These are phyloP conservation scores for Marasmius sp. DNA, from an alignment of 1,284 basidiomycete genomes.

Conservation along the genomic window DNA sequence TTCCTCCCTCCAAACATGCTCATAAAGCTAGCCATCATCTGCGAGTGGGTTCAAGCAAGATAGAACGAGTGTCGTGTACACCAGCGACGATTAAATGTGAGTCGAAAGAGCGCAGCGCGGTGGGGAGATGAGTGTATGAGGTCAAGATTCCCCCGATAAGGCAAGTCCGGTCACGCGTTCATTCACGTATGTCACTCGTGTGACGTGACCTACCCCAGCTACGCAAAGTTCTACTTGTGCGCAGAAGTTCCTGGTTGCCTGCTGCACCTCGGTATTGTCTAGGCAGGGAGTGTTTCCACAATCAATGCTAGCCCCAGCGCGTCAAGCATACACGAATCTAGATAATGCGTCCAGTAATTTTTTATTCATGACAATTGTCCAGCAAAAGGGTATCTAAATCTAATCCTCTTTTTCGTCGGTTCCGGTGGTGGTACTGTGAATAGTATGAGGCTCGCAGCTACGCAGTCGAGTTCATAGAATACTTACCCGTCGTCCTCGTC, in stretches of 20 bases:
- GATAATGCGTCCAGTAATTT: not conserved
- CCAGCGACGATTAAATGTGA: not conserved
- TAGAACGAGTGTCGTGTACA: not conserved
- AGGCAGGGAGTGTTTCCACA: not conserved
- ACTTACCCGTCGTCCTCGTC: constrained; percentile 78
- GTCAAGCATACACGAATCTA: no score
- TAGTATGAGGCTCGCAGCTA: not conserved
- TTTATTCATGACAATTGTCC: not conserved
- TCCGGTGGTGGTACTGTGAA: not conserved
- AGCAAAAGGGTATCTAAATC: not conserved
- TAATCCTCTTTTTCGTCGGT: constrained; percentile 26
- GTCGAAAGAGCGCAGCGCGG: not conserved
- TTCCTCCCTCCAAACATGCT: constrained; percentile 79
- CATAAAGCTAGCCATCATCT: constrained; percentile 86
- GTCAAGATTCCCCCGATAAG: constrained; percentile 21
- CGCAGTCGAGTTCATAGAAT: not conserved
- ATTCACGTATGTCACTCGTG: no score
- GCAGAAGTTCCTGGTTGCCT: no score
- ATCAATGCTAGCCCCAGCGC: not conserved
- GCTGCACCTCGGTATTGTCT: no score
- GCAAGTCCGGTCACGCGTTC: not conserved
- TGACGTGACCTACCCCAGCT: no score
- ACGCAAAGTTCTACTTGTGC: no score
- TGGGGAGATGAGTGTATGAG: not conserved
- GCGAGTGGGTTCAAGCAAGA: not conserved